Evolutionary conservation across 768 basidiomycete genomes (phyloP), one percentile per base, ranked within the genome.

Genomic region (Termitomyces sp.): DNA sequence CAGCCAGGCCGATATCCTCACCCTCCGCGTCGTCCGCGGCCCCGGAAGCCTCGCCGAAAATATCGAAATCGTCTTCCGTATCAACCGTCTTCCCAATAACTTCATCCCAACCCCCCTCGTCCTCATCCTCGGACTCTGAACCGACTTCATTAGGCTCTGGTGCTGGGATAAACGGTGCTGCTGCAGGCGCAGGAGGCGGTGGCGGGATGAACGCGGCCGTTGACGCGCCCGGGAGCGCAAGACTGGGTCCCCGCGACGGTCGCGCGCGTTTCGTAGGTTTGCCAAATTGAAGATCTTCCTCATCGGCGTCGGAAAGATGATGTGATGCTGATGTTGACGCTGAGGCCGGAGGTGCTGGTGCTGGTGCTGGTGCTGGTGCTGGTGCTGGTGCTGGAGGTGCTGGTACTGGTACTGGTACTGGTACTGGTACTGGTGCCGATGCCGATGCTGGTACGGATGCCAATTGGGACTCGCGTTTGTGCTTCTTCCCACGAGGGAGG

Each of bases 91-190:
- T 52, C 9, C 44, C 62, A 7, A 57, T 56, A 0, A 82, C 77
- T 45, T 73, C 70, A 56, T 84, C 82, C 84, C 83, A 86, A 18
- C 80, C 81, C 20, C 73, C 76, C 42, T 83, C 84, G 4, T 79
- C 76, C 42, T 83, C 84, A 4, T 79, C 77, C 18, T 67, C 66
- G 6, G 72, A 69, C 52, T 70, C 70, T 14, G 70, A 69, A 0
- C 58, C 58, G 7, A 56, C 33, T 38, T 58, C 59, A 51, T 16
- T 57, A 51, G 50, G 62, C 43, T 49, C 62, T 20, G 58, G 28
- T 24, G 38, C 53, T 6, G 62, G 50, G 6, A 42, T 28, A 7
- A 38, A 53, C 18, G 38, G 22, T 53, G 38, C 9, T n/a, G 62
- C 57, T 10, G 56, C 50, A 24, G 64, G 70, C 16, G 61, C 63